phyloP scores from a whole-genome alignment of 371 early-diverging fungal species.

The Mucor irregularis region DNA sequence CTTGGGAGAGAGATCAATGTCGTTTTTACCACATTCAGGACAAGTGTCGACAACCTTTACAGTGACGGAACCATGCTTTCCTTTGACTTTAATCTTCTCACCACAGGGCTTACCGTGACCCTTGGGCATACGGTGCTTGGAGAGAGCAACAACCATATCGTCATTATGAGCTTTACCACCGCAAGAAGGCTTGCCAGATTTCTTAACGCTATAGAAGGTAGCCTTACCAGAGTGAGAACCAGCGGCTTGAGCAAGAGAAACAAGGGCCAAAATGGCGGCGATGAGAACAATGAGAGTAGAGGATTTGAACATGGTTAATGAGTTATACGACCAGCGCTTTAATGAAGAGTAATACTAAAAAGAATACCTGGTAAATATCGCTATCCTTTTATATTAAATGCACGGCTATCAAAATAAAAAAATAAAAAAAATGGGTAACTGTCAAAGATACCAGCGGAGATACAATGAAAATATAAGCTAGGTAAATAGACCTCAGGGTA shows the following conservation, averaged over 20 bases:
- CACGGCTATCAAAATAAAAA: constrained; percentile 1
- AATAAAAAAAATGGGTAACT: neutral
- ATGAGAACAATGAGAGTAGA: neutral
- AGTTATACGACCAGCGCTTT: constrained; percentile 2
- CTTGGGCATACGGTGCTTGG: constrained; percentile 23
- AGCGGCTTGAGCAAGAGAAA: constrained; percentile 4
- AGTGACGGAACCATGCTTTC: constrained; percentile 32
- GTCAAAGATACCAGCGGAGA: constrained; percentile 3
- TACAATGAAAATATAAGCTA: no score
- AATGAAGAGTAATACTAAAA: neutral
- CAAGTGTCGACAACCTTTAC: constrained; percentile 54
- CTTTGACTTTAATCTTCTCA: constrained; percentile 29
- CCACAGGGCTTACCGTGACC: constrained; percentile 42
- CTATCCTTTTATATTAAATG: no score
- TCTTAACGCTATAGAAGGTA: constrained; percentile 35
- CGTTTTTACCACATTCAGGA: constrained; percentile 35
- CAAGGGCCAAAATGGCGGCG: neutral
- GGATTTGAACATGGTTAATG: constrained; percentile 1
- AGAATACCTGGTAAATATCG: neutral
- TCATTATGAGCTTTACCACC: constrained; percentile 24
- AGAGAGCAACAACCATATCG: constrained; percentile 40
- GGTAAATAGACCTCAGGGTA: no score
- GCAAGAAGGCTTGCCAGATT: constrained; percentile 45
- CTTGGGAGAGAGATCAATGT: constrained; percentile 37
- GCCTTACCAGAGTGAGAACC: constrained; percentile 27